A percentile compares a stretch with the other conserved stretches of the same genome.
These are phyloP conservation scores for Trametes sp. DNA, from an alignment of 1,284 basidiomycete genomes.

Conservation along the genomic window DNA sequence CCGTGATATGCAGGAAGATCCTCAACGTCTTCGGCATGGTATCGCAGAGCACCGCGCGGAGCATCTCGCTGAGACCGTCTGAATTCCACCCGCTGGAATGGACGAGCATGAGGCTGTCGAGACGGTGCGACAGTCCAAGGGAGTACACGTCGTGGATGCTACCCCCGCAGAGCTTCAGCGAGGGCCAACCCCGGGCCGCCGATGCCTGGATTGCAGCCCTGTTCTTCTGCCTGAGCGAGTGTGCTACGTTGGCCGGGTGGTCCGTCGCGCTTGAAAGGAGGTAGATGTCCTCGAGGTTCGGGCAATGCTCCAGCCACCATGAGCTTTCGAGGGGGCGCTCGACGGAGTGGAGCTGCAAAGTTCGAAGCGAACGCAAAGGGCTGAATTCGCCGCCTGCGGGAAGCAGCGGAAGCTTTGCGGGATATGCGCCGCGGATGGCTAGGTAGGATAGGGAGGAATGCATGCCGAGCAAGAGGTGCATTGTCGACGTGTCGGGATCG, in stretches of 20 bases:
- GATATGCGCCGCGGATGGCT: no score
- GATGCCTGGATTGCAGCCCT: neutral
- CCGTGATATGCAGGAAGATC: neutral
- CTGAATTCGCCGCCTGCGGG: no score
- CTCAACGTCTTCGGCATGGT: neutral
- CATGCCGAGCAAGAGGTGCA: neutral
- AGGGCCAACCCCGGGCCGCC: neutral
- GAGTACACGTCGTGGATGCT: neutral
- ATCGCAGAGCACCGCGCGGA: neutral
- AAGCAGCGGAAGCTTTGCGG: no score
- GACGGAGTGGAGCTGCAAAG: neutral
- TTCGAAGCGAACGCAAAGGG: neutral
- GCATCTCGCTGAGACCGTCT: neutral
- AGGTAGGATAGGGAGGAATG: neutral
- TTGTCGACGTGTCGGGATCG: neutral
- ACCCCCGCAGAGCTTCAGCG: neutral
- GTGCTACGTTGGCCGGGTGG: no score
- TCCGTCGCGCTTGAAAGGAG: no score
- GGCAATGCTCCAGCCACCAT: neutral
- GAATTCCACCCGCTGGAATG: no score
- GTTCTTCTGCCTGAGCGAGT: no score
- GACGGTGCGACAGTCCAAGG: neutral
- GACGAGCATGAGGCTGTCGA: neutral
- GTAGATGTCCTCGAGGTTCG: neutral
- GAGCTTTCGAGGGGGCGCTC: neutral